Evolutionary conservation across 352 stramenopile genomes (phyloP), one percentile per base, ranked within the genome.

Genomic region (Globisporangium emineosum): DNA sequence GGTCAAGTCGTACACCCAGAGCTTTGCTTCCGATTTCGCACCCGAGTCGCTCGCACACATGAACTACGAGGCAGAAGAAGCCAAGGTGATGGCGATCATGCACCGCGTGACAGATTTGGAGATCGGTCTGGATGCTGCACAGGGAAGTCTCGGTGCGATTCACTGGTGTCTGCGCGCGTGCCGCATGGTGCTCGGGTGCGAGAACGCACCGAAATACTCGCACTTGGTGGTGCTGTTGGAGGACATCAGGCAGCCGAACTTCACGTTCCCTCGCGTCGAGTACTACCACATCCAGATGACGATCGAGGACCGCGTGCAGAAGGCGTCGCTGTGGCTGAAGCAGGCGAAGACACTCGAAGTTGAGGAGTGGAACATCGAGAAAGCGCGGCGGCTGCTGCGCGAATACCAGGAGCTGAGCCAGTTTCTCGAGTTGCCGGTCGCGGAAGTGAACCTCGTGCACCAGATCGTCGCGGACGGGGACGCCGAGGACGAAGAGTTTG

Each of bases 81-180:
- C 60, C 13, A 69, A 70, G 40, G 63, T 83, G 3, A 50, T 86
- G 13, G 27, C 54, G 32, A 62, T 93, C 30, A 84, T 93, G 66
- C 73, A 76, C 30, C 78, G 83, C 52, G 63, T 93, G 47, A 88
- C 81, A 9, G 67, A 62, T 9, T 66, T 93, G 2, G 81, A 93
- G 57, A 61, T 93, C 19, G 68, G 73, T 35, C 64, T 90, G 12
- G 84, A 94, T 19, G 67, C 60, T 13, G 71, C 76, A 13, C 72
- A 88, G 17, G 63, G 68, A 15, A 81, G 76, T n/a, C 62, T 94
- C 32, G 76, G 67, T 15, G 76, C 83, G 23, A 76, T 93, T 33
- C 86, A 94, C 51, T 94, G 86, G 86, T 92, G 81, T 47, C 66
- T 94, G 33, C 79, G 82, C 4, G 86, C 86, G 10, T 94, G 83